phyloP scores from a whole-genome alignment of 2,329 filamentous ascomycete genomes.

The Xenoacremonium recifei region DNA sequence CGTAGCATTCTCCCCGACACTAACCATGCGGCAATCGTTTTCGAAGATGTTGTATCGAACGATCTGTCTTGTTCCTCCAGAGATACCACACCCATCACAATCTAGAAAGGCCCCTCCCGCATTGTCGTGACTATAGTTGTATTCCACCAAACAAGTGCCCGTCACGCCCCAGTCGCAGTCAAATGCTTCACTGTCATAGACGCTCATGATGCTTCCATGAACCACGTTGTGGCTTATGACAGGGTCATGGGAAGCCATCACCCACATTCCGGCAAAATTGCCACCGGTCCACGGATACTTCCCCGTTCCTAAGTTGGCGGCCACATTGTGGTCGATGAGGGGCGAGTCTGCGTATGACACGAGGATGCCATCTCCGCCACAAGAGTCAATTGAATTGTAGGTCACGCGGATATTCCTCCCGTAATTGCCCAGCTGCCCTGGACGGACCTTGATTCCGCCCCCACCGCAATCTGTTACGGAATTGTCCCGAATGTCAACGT shows the following conservation, averaged over 20 bases:
- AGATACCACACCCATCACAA: constrained; percentile 23
- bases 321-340: constrained; percentile 21
- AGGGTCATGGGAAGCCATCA: constrained; percentile 18
- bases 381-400: constrained; percentile 16
- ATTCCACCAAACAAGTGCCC: constrained; percentile 24
- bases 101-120: constrained; percentile 25
- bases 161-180: constrained; percentile 27
- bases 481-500: constrained; percentile 19
- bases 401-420: constrained; percentile 14
- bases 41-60: constrained; percentile 27
- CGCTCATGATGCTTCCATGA: constrained; percentile 20
- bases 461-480: constrained; percentile 21
- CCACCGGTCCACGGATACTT: constrained; percentile 24
- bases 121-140: constrained; percentile 26
- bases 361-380: constrained; percentile 23
- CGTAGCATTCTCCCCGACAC: constrained; percentile 17
- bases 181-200: constrained; percentile 22
- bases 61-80: constrained; percentile 22
- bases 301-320: constrained; percentile 19
- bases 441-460: constrained; percentile 24
- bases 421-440: constrained; percentile 17
- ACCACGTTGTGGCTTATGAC: constrained; percentile 23
- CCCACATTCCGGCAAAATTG: constrained; percentile 27
- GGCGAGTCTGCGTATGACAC: constrained; percentile 18
- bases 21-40: constrained; percentile 24